phyloP scores from a whole-genome alignment of 306 rosid species.

The Benincasa hispida region DNA sequence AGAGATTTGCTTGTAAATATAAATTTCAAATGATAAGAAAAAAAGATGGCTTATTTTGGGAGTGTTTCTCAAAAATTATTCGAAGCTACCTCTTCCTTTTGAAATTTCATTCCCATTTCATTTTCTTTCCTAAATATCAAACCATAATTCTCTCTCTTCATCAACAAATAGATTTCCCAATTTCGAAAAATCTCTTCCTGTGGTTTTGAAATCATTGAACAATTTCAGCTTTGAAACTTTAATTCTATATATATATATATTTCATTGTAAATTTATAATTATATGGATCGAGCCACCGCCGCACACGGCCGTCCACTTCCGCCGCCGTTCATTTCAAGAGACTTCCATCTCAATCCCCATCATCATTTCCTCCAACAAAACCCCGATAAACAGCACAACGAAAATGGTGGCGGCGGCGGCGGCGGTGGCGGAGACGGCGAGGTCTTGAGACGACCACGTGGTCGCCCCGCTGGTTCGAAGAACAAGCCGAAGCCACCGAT shows the following conservation, averaged over 20 bases:
- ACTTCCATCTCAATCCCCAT: slow-evolving; percentile 64
- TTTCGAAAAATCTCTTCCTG: background rate
- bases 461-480: slow-evolving; percentile 77
- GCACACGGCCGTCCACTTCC: slow-evolving; percentile 85
- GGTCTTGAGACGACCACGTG: slow-evolving; percentile 57
- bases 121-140: background rate
- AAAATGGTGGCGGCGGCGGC: slow-evolving; percentile 11
- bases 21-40: background rate
- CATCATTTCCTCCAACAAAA: slow-evolving; percentile 48
- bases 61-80: background rate
- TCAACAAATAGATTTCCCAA: background rate
- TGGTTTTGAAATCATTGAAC: background rate
- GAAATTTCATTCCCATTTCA: background rate
- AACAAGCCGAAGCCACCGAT: slow-evolving; percentile 92
- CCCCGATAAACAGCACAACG: slow-evolving; percentile 44
- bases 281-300: slow-evolving; percentile 70
- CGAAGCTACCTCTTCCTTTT: background rate
- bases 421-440: slow-evolving; percentile 21
- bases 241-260: background rate
- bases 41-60: background rate
- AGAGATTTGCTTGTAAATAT: background rate
- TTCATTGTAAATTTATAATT: background rate
- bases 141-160: background rate
- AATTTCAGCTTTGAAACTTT: background rate
- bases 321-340: slow-evolving; percentile 70